Percentiles rank a stretch among this genome's conserved stretches.
These are phyloP conservation scores for Acanthamoeba castellanii DNA, from an alignment of 208 protist species.

Conservation along the genomic window DNA sequence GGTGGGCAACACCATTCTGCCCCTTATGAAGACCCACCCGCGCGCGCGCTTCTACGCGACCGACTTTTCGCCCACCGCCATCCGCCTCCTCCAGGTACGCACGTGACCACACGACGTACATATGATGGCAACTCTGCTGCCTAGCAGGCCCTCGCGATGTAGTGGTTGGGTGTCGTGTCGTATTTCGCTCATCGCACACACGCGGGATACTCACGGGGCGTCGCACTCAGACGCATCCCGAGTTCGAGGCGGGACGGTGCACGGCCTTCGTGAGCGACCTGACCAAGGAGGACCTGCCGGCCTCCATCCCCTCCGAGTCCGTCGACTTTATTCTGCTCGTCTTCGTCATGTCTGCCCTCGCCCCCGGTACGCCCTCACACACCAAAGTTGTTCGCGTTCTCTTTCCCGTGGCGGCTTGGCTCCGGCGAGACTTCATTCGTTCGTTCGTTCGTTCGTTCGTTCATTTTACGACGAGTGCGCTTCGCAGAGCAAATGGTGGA, in stretches of 20 bases:
- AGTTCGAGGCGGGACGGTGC: constrained; percentile 44
- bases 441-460: background rate
- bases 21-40: constrained; percentile 50
- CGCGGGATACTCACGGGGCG: too few species aligned
- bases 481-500: constrained; percentile 32
- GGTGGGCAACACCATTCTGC: constrained; percentile 42
- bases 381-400: background rate
- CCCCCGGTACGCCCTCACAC: background rate
- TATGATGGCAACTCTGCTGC: background rate
- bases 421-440: too few species aligned
- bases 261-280: constrained; percentile 62
- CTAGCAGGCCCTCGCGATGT: too few species aligned
- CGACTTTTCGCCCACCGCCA: constrained; percentile 32
- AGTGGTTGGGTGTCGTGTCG: too few species aligned
- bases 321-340: constrained; percentile 23
- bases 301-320: background rate
- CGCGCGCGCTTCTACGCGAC: constrained; percentile 39
- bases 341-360: constrained; percentile 38
- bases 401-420: background rate
- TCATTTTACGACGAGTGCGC: background rate
- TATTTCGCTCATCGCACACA: too few species aligned
- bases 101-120: background rate
- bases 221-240: background rate
- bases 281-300: constrained; percentile 16
- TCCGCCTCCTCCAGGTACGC: constrained; percentile 13